Percentiles rank a stretch among this genome's conserved stretches.
phyloP scores from a whole-genome alignment of 768 basidiomycete species.

The Leccinum variicolor region DNA sequence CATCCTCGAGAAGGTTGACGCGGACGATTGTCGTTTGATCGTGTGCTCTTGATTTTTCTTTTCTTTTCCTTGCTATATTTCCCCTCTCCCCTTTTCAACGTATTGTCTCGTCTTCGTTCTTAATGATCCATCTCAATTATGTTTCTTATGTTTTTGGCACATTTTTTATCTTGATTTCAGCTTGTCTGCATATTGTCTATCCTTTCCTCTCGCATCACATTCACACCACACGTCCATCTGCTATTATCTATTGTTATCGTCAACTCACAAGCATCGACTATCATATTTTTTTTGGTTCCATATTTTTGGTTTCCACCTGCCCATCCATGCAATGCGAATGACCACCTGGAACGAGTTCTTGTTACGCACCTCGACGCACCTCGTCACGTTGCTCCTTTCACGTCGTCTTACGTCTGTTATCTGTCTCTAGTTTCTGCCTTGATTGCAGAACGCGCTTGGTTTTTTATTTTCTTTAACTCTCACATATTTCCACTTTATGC shows the following conservation, averaged over 20 bases:
- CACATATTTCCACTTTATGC: background rate
- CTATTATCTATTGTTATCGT: conserved; percentile 35
- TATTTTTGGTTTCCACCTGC: background rate
- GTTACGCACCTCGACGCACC: conserved; percentile 9
- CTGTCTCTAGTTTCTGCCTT: conserved; percentile 6
- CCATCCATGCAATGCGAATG: background rate
- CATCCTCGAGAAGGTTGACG: conserved; percentile 48
- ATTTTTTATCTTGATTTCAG: conserved; percentile 11
- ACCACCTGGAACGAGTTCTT: conserved; percentile 15
- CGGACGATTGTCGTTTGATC: conserved; percentile 31
- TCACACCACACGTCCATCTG: conserved; percentile 18
- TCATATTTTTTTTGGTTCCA: background rate
- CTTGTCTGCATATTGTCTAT: conserved; percentile 25
- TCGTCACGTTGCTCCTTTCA: conserved; percentile 15
- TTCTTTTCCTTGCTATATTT: background rate
- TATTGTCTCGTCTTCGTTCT: conserved; percentile 11
- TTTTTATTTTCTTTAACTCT: background rate
- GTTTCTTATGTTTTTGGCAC: conserved; percentile 14
- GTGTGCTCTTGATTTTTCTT: background rate
- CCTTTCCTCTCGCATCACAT: conserved; percentile 10
- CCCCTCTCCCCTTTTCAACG: background rate
- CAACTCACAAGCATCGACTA: conserved; percentile 16
- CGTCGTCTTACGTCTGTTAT: conserved; percentile 4
- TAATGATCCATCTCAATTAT: conserved; percentile 13
- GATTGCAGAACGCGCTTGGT: background rate